Percentiles rank a stretch among this genome's conserved stretches.
Evolutionary conservation across 345 rosid species (phyloP).

Genomic region (Noccaea bulbosa): DNA sequence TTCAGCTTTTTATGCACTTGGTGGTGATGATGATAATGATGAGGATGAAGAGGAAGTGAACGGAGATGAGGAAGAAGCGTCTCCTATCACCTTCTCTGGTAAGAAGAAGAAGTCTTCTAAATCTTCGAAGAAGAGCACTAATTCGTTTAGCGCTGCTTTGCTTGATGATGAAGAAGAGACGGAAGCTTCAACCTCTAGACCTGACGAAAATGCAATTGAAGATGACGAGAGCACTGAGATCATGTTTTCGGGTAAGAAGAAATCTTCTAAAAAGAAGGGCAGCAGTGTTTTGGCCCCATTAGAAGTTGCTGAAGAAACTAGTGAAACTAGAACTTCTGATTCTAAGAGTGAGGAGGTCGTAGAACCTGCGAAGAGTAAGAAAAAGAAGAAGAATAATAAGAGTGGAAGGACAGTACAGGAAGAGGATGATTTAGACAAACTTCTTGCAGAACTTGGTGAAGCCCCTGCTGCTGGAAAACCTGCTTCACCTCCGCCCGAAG

Average conservation of each 20-base stretch:
- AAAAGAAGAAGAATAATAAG: conserved; percentile 76
- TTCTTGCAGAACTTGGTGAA: conserved; percentile 91
- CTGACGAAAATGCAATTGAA: conserved; percentile 39
- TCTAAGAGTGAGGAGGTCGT: conserved; percentile 54
- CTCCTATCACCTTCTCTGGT: conserved; percentile 56
- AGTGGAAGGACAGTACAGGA: conserved; percentile 90
- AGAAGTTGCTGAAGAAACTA: conserved; percentile 42
- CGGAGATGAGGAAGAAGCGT: conserved; percentile 50
- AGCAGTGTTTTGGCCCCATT: conserved; percentile 45
- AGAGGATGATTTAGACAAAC: conserved; percentile 93
- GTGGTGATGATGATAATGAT: conserved; percentile 46
- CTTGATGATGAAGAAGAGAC: conserved; percentile 59
- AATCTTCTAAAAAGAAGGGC: conserved; percentile 72
- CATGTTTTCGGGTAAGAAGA: conserved; percentile 67
- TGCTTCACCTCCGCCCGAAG: conserved; percentile 47
- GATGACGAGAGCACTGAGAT: conserved; percentile 49
- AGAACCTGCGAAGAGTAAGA: conserved; percentile 74
- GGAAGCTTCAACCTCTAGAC: conserved; percentile 44
- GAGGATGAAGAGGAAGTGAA: conserved; percentile 44
- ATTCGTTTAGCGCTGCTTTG: conserved; percentile 57
- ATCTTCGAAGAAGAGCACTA: conserved; percentile 59
- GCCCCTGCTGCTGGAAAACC: conserved; percentile 49
- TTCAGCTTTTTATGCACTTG: conserved; percentile 60
- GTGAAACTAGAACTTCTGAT: conserved; percentile 38
- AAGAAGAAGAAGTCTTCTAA: conserved; percentile 86